phyloP scores from a whole-genome alignment of 306 rosid species.

The Rosa rugosa region DNA sequence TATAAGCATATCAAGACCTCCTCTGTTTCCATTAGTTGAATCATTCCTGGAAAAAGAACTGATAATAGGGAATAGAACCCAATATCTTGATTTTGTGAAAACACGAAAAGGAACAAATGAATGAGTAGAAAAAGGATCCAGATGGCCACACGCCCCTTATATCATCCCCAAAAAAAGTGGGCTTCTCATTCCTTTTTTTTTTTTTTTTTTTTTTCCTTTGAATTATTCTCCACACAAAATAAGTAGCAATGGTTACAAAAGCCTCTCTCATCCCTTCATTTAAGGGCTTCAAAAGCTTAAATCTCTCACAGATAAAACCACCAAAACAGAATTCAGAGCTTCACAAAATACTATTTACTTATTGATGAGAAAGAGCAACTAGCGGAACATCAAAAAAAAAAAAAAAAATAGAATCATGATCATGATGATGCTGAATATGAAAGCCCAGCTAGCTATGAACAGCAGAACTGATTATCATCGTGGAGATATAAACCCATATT shows the following conservation, averaged over 20 bases:
- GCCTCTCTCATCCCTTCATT: constrained; percentile 50
- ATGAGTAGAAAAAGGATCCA: constrained; percentile 36
- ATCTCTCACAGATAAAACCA: constrained; percentile 17
- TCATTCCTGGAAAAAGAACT: constrained; percentile 9
- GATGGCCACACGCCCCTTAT: constrained; percentile 38
- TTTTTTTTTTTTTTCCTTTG: constrained; percentile 11
- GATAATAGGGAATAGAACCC: background rate
- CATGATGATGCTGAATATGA: background rate
- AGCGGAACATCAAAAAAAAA: background rate
- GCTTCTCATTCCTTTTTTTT: constrained; percentile 24
- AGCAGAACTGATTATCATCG: background rate
- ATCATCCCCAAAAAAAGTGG: constrained; percentile 48
- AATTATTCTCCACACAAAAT: constrained; percentile 59
- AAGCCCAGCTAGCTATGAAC: background rate
- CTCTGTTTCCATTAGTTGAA: constrained; percentile 13
- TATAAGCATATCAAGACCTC: constrained; percentile 7
- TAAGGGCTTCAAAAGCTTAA: constrained; percentile 47
- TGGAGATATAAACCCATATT: background rate
- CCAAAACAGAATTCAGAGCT: constrained; percentile 14
- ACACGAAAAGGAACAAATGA: constrained; percentile 20
- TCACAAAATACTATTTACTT: background rate
- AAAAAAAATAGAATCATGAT: background rate
- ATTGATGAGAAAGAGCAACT: background rate
- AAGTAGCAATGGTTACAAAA: constrained; percentile 16
- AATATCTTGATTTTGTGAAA: constrained; percentile 14